Percentiles rank a stretch among this genome's conserved stretches.
These are phyloP conservation scores for Cystoderma amianthinum DNA, from an alignment of 768 basidiomycete genomes.

Conservation along the genomic window DNA sequence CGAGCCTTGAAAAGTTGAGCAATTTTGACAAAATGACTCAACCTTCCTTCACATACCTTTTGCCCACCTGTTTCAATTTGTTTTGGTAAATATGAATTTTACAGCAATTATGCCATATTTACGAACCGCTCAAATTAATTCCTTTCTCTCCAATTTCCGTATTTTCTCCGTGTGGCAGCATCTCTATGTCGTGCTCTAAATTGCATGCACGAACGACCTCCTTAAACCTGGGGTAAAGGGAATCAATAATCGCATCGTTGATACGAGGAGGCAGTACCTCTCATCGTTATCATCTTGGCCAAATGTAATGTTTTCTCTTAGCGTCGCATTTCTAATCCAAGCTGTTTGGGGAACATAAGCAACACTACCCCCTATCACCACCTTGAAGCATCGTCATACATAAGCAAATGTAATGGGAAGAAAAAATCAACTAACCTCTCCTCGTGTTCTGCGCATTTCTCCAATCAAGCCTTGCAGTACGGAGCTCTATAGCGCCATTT, in stretches of 20 bases:
- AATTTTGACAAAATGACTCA: not conserved
- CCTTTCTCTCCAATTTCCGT: conserved; percentile 70
- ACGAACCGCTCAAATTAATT: conserved; percentile 46
- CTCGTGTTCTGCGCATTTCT: conserved; percentile 59
- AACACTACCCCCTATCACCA: conserved; percentile 45
- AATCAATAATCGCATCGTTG: not conserved
- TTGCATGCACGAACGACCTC: conserved; percentile 51
- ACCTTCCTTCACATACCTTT: no score
- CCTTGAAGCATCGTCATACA: no score
- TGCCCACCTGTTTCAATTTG: conserved; percentile 14
- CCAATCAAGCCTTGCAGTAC: conserved; percentile 51
- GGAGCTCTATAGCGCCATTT: conserved; percentile 33
- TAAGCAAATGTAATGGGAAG: no score
- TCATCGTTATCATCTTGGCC: conserved; percentile 58
- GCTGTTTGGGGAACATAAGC: conserved; percentile 56
- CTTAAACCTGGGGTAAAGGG: conserved; percentile 28
- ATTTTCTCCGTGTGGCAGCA: conserved; percentile 54
- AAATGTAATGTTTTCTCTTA: conserved; percentile 72
- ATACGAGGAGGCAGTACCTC: conserved; percentile 38
- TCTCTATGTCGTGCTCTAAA: conserved; percentile 54
- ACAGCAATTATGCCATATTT: not conserved
- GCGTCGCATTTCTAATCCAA: conserved; percentile 64
- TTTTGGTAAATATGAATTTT: not conserved
- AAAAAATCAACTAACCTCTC: conserved; percentile 31
- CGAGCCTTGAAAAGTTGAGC: conserved; percentile 42